A percentile compares a stretch with the other conserved stretches of the same genome.
Evolutionary conservation across 345 rosid species (phyloP).

Genomic region (Melaleuca quinquenervia): DNA sequence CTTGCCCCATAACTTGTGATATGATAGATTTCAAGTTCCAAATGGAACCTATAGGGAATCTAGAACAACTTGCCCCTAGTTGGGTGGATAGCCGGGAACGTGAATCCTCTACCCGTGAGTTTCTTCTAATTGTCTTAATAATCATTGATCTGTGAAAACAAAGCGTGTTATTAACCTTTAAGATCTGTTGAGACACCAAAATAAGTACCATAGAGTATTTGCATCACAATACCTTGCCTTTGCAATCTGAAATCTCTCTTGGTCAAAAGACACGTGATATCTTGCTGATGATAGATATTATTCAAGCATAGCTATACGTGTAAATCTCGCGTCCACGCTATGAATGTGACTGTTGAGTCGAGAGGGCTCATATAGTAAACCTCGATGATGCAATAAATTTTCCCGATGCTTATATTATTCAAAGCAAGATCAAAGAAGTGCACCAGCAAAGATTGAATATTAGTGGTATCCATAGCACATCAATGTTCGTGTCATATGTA

Average conservation of each 20-base stretch:
- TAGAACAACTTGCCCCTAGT: too few relatives aligned
- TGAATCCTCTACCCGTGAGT: too few relatives aligned
- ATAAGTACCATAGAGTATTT: background rate
- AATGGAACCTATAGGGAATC: too few relatives aligned
- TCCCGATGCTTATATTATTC: background rate
- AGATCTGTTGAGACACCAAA: background rate
- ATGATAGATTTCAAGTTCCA: too few relatives aligned
- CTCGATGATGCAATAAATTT: background rate
- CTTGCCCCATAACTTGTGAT: too few relatives aligned
- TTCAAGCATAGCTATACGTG: background rate
- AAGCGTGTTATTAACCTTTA: background rate
- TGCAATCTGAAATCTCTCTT: background rate
- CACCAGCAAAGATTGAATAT: background rate
- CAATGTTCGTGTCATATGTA: background rate
- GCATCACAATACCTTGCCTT: background rate
- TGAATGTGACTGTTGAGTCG: background rate
- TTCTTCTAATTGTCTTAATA: background rate
- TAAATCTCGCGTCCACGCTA: fast-evolving
- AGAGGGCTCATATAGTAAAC: fast-evolving
- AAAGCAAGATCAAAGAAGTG: background rate
- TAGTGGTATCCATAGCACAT: too few relatives aligned
- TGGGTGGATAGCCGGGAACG: too few relatives aligned
- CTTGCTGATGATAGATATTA: fast-evolving
- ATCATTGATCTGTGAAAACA: background rate
- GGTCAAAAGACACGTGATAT: background rate